Evolutionary conservation across 805 yeast genomes (phyloP).

Genomic region (Sugiyamaella mastotermitis): DNA sequence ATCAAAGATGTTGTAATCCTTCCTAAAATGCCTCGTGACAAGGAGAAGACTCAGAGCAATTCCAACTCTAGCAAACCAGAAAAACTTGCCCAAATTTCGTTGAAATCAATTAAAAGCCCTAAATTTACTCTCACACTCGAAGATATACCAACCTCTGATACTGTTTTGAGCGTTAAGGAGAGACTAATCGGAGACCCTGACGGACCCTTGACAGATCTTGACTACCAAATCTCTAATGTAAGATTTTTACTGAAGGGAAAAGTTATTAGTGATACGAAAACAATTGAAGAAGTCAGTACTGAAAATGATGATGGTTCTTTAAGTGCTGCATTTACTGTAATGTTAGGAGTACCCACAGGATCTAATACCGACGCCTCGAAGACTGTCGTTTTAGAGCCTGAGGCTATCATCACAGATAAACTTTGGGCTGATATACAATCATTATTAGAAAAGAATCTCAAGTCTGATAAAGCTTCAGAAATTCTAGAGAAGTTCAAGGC

Average conservation of each 20-base stretch:
- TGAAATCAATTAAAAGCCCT: constrained; percentile 71
- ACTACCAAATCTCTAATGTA: constrained; percentile 25
- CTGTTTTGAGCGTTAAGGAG: constrained; percentile 27
- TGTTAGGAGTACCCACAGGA: no score
- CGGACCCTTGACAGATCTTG: constrained; percentile 18
- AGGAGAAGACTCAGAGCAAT: constrained; percentile 7
- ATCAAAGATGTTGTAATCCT: constrained; percentile 9
- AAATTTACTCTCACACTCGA: constrained; percentile 42
- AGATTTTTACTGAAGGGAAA: constrained; percentile 57
- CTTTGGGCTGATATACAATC: constrained; percentile 9
- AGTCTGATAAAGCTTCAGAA: not conserved
- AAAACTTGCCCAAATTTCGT: constrained; percentile 24
- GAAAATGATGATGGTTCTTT: no score
- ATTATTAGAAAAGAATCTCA: constrained; percentile 2
- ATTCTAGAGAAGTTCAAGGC: constrained; percentile 7
- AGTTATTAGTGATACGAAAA: constrained; percentile 48
- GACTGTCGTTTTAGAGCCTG: no score
- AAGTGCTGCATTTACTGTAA: no score
- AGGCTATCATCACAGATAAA: constrained; percentile 5
- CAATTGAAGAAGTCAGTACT: constrained; percentile 29
- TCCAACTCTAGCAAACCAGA: constrained; percentile 2
- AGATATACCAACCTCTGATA: constrained; percentile 18
- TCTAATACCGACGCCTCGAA: no score
- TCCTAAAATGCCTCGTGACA: constrained; percentile 14
- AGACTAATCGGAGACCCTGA: constrained; percentile 25